Evolutionary conservation across 2,329 filamentous ascomycete species (phyloP).

Genomic region (Talaromyces sp.): DNA sequence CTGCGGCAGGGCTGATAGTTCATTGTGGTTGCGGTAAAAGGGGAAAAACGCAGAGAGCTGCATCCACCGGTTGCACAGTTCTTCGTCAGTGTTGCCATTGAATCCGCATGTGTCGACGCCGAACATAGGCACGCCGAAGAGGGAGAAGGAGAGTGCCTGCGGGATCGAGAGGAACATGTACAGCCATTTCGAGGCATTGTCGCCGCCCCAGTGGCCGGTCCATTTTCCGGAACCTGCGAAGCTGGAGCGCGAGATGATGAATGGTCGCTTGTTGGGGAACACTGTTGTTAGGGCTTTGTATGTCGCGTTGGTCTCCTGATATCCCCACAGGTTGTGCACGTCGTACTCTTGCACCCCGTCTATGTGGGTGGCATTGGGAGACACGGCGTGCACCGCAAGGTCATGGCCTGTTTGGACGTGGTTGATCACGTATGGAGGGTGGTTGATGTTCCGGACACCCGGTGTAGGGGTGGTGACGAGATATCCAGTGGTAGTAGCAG

Average conservation of each 20-base stretch:
- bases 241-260: slow-evolving; percentile 78
- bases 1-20: slow-evolving; percentile 55
- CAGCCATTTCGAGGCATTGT: slow-evolving; percentile 66
- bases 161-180: slow-evolving; percentile 74
- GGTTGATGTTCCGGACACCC: slow-evolving; percentile 62
- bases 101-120: slow-evolving; percentile 68
- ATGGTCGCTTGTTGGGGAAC: slow-evolving; percentile 65
- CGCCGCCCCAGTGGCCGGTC: slow-evolving; percentile 78
- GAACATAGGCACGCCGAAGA: slow-evolving; percentile 75
- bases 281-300: slow-evolving; percentile 63
- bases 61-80: slow-evolving; percentile 72
- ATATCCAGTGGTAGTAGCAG: slow-evolving; percentile 41
- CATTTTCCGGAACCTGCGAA: slow-evolving; percentile 71
- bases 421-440: slow-evolving; percentile 72
- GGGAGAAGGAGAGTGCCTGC: slow-evolving; percentile 67
- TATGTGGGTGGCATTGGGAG: slow-evolving; percentile 70
- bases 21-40: slow-evolving; percentile 74
- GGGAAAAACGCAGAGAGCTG: slow-evolving; percentile 69
- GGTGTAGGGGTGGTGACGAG: slow-evolving; percentile 57
- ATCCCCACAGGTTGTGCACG: slow-evolving; percentile 73
- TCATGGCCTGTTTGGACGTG: slow-evolving; percentile 60
- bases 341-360: slow-evolving; percentile 74
- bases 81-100: slow-evolving; percentile 59
- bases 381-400: slow-evolving; percentile 65
- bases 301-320: slow-evolving; percentile 71